Conservation (phyloP, 2,329 filamentous ascomycete genomes). For the Didymella exigua region DNA sequence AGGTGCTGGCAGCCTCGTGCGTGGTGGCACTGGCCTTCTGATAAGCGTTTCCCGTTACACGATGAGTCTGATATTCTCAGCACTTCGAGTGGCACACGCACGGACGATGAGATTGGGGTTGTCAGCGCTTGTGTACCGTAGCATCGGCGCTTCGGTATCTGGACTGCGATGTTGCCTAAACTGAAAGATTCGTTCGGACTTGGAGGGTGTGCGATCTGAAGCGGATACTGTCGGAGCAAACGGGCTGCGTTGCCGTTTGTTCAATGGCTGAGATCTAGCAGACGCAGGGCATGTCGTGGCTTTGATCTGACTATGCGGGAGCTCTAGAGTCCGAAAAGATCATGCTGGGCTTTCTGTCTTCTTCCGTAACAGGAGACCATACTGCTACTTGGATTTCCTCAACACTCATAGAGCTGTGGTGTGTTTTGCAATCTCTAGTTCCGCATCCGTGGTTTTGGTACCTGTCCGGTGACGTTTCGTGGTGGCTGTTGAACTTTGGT, state of each 20-base stretch:
- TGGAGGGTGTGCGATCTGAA: neutral
- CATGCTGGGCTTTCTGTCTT: neutral
- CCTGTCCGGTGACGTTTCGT: slow-evolving; percentile 2
- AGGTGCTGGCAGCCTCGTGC: slow-evolving; percentile 5
- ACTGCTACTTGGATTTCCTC: neutral
- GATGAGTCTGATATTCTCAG: neutral
- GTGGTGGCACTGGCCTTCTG: neutral
- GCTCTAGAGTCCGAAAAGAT: neutral
- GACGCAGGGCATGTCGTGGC: neutral
- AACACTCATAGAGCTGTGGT: neutral
- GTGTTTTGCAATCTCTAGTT: neutral
- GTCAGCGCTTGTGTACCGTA: slow-evolving; percentile 14
- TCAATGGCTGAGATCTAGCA: neutral
- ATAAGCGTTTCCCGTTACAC: slow-evolving; percentile 3
- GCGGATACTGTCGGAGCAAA: neutral
- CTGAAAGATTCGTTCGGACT: neutral
- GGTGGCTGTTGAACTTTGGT: neutral
- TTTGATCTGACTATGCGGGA: neutral
- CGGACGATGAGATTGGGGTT: neutral
- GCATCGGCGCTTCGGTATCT: slow-evolving; percentile 13
- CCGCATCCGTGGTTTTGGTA: neutral
- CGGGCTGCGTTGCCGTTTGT: neutral
- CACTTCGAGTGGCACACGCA: slow-evolving; percentile 10
- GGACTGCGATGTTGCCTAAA: slow-evolving; percentile 1
- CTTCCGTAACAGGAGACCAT: neutral